These are phyloP conservation scores for Paracoccidioides brasiliensis DNA, from an alignment of 2,329 filamentous ascomycete genomes.

Conservation along the genomic window DNA sequence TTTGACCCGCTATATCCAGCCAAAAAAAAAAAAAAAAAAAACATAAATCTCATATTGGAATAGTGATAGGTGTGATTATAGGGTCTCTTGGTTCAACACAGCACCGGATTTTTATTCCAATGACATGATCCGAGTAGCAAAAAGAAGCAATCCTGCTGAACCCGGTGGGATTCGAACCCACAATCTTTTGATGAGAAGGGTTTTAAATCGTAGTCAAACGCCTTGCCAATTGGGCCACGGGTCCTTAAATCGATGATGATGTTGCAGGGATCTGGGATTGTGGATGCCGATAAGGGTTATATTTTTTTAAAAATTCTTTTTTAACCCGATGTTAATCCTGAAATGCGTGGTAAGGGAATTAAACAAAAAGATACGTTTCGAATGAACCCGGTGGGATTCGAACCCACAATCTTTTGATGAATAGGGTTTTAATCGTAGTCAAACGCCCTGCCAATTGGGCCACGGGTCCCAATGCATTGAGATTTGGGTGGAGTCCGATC, in stretches of 20 bases:
- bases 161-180: constrained; percentile 4
- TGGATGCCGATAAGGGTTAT: too few relatives aligned
- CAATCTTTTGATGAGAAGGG: constrained; percentile 1
- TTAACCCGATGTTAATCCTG: too few relatives aligned
- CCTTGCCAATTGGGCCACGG: constrained; percentile 4
- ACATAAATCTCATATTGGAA: too few relatives aligned
- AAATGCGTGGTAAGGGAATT: too few relatives aligned
- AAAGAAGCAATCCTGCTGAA: neutral
- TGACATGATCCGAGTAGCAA: too few relatives aligned
- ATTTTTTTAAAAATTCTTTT: too few relatives aligned
- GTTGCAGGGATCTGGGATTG: too few relatives aligned
- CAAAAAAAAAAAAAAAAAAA: too few relatives aligned
- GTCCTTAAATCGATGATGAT: too few relatives aligned
- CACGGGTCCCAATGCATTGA: neutral
- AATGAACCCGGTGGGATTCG: constrained; percentile 4
- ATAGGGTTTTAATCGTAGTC: constrained; percentile 1
- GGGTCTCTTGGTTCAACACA: too few relatives aligned
- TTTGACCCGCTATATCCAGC: neutral
- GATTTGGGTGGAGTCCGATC: neutral
- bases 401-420: constrained; percentile 4
- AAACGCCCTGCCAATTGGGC: constrained; percentile 4
- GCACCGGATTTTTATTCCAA: too few relatives aligned
- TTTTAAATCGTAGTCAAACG: constrained; percentile 3
- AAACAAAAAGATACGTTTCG: neutral
- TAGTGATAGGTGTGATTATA: too few relatives aligned